Conservation (phyloP, 495 filamentous ascomycete genomes). For the Podospora bellae-mahoneyi region DNA sequence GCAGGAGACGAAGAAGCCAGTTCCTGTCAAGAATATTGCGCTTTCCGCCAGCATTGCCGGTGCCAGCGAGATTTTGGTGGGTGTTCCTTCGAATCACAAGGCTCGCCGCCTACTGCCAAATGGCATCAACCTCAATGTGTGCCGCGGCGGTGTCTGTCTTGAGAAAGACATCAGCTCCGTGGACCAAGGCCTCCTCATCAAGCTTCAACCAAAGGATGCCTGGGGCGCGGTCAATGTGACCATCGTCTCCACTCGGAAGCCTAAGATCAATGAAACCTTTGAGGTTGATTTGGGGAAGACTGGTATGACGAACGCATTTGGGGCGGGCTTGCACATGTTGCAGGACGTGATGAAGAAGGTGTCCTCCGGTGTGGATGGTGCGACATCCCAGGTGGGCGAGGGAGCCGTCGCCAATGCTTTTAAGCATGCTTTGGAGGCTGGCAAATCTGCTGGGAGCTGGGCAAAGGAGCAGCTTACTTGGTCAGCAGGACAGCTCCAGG, state of each 20-base stretch:
- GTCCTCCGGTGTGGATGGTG: constrained; percentile 34
- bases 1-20: constrained; percentile 19
- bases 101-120: constrained; percentile 41
- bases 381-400: constrained; percentile 32
- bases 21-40: constrained; percentile 23
- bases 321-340: constrained; percentile 40
- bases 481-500: constrained; percentile 29
- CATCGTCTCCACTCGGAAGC: constrained; percentile 42
- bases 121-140: constrained; percentile 44
- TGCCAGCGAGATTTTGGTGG: constrained; percentile 41
- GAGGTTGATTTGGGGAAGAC: constrained; percentile 43
- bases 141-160: constrained; percentile 37
- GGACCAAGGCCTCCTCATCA: constrained; percentile 46
- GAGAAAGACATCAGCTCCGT: constrained; percentile 41
- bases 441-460: constrained; percentile 25
- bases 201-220: constrained; percentile 39
- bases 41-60: constrained; percentile 39
- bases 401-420: constrained; percentile 32
- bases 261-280: constrained; percentile 47
- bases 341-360: constrained; percentile 36
- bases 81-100: constrained; percentile 38
- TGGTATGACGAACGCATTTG: constrained; percentile 33
- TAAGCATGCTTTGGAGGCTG: constrained; percentile 27
- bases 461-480: constrained; percentile 23
- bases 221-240: constrained; percentile 43